Percentiles rank a stretch among this genome's conserved stretches.
These are phyloP conservation scores for Ophiostoma piceae DNA, from an alignment of 2,329 filamentous ascomycete genomes.

Conservation along the genomic window DNA sequence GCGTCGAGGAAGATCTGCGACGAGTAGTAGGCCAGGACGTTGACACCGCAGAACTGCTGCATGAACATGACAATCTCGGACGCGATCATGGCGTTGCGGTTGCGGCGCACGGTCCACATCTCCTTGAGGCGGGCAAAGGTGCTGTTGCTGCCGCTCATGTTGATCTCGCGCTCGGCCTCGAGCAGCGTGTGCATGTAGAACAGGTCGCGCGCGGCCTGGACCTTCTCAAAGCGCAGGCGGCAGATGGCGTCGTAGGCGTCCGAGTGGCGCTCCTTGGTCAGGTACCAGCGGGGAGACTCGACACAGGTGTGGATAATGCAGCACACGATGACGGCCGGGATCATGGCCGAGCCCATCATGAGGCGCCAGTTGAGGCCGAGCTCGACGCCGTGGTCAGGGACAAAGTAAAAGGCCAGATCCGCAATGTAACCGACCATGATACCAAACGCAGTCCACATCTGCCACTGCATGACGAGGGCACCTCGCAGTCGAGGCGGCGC, in stretches of 20 bases:
- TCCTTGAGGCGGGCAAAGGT: slow-evolving; percentile 35
- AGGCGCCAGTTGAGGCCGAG: slow-evolving; percentile 60
- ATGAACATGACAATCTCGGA: slow-evolving; percentile 62
- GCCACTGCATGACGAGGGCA: slow-evolving; percentile 61
- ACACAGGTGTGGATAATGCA: slow-evolving; percentile 39
- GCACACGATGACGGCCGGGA: slow-evolving; percentile 55
- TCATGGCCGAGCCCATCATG: slow-evolving; percentile 62
- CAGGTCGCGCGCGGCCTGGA: slow-evolving; percentile 52
- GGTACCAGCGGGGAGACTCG: slow-evolving; percentile 40
- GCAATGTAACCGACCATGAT: slow-evolving; percentile 56
- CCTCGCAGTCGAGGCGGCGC: slow-evolving; percentile 60
- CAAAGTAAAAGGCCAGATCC: slow-evolving; percentile 57
- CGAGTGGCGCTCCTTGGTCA: slow-evolving; percentile 43
- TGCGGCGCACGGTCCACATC: slow-evolving; percentile 55
- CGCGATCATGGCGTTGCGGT: slow-evolving; percentile 56
- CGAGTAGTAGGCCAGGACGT: slow-evolving; percentile 53
- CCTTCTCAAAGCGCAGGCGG: slow-evolving; percentile 45
- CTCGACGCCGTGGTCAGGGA: slow-evolving; percentile 47
- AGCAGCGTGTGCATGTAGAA: slow-evolving; percentile 55
- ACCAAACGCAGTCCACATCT: slow-evolving; percentile 42
- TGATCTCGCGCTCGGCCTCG: slow-evolving; percentile 49
- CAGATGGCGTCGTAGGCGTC: slow-evolving; percentile 46
- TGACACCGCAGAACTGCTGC: slow-evolving; percentile 50
- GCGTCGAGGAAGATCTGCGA: slow-evolving; percentile 56
- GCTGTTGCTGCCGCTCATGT: slow-evolving; percentile 28